Evolutionary conservation across 805 yeast genomes (phyloP).

Genomic region (Ogataea methanolica): DNA sequence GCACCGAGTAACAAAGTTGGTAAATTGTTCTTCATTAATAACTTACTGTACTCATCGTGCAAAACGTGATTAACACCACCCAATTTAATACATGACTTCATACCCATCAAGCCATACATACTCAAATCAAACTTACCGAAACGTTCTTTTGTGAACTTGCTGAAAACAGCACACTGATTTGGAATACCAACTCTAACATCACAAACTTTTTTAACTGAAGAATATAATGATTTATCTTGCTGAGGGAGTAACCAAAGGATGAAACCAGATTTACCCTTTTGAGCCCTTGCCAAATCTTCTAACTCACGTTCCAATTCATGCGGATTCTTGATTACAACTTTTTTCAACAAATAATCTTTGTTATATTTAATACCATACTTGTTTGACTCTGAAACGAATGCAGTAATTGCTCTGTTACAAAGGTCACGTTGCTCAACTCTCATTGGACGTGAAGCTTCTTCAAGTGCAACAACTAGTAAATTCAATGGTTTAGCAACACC

Average conservation of each 20-base stretch:
- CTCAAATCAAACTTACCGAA: slow-evolving; percentile 22
- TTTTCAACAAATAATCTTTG: slow-evolving; percentile 3
- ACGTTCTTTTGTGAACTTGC: slow-evolving; percentile 22
- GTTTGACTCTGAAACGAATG: slow-evolving; percentile 13
- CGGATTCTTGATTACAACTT: not conserved
- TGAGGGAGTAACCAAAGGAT: slow-evolving; percentile 22
- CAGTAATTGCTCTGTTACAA: slow-evolving; percentile 13
- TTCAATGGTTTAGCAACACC: slow-evolving; percentile 12
- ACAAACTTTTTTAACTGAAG: slow-evolving; percentile 23
- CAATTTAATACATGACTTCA: slow-evolving; percentile 28
- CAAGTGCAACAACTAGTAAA: slow-evolving; percentile 13
- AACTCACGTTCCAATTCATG: slow-evolving; percentile 1
- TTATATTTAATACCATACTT: slow-evolving; percentile 18
- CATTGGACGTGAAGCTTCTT: slow-evolving; percentile 11
- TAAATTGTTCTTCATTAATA: slow-evolving; percentile 11
- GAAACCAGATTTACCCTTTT: slow-evolving; percentile 16
- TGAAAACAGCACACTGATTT: slow-evolving; percentile 25
- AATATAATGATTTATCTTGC: slow-evolving; percentile 21
- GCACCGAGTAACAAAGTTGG: slow-evolving; percentile 26
- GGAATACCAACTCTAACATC: slow-evolving; percentile 26
- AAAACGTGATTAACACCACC: slow-evolving; percentile 27
- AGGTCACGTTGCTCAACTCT: slow-evolving; percentile 10
- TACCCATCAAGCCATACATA: slow-evolving; percentile 29
- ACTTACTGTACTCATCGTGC: slow-evolving; percentile 12
- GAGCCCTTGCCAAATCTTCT: slow-evolving; percentile 10